Evolutionary conservation across 1,284 basidiomycete species (phyloP), one percentile per base, ranked within the genome.

Genomic region (Malassezia vespertilionis): DNA sequence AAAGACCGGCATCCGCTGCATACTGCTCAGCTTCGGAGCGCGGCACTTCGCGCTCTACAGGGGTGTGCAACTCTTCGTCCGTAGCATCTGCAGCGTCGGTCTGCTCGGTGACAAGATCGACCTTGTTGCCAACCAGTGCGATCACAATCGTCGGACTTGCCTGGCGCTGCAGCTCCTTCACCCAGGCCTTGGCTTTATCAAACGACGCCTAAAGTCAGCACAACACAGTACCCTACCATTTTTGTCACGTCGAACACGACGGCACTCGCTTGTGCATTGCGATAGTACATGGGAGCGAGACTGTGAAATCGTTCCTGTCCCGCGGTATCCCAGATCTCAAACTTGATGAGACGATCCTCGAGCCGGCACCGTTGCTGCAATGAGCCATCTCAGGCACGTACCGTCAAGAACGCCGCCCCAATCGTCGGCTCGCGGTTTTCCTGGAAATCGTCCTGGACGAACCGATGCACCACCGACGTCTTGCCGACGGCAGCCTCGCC

Each of bases 181-280:
- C 90, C 91, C 91, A 99, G 27, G 88, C 89, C 76, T 99, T 97
- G 52, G 91, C 91, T 74, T 97, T 97, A 73, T 99, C 93, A 54
- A 97, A 79, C 62, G 89, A 95, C 46, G 34, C 34, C 20, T 34
- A 24, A 4, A 35, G 24, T 33, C 18, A 23, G 32, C 22, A 24
- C 24, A 18, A 18, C 12, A 7, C n/a, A 27, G 7, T 5, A 3
- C 54, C 55, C 38, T 39, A 58, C 56, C 11, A 62, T 60, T 72
- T 89, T 90, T 44, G 87, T 91, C 46, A 97, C 83, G 72, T 97
- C 91, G 74, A 96, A 97, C 22, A 96, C 90, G 23, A 97, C 91
- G 28, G 96, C 88, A 33, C 90, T 91, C 6, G 91, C 91, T 72
- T 96, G 90, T 9, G 91, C 90, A 64, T 97, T 95, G 67, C 91